Evolutionary conservation across 2,329 filamentous ascomycete species (phyloP), one percentile per base, ranked within the genome.

Genomic region (Pleomassaria siparia): DNA sequence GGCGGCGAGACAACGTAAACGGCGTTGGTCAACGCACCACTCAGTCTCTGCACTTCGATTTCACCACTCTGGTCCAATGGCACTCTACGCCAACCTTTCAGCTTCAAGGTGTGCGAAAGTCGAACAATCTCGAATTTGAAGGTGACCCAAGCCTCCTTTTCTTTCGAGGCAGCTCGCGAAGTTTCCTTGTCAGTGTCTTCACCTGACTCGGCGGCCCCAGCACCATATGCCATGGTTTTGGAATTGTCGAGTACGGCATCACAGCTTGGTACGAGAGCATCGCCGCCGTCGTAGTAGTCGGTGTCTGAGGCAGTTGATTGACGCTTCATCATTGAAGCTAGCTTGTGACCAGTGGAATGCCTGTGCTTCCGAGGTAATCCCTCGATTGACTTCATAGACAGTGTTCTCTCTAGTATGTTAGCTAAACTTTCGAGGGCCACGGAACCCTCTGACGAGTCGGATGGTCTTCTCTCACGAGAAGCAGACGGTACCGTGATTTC

Each of bases 91-190:
- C 94, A 99, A 9, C 92, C 90, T 68, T 95, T 96, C 25, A 97
- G 80, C 44, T 85, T 84, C 43, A 99, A 76, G 0, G 94, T 99
- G 69, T 97, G 94, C 0, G 89, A 80, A 48, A 97, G 79, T 29
- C 91, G 87, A 46, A 97, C 81, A 53, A 97, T 94, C 66, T 99
- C 92, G 50, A 85, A 87, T 70, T 96, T 96, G 79, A 96, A 99
- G 8, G 71, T 77, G n/a, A 82, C 67, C 94, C 92, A 96, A 2
- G 85, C 85, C 63, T 89, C 85, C 33, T 77, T 81, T 50, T 92
- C 89, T 64, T 87, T 89, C 25, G 81, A 78, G 30, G 78, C 77
- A 48, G 73, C 75, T 46, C 74, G 76, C 42, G 72, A 74, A 36
- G 72, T 65, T 5, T 63, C 59, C 22, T 69, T 67, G 3, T 67